These are phyloP conservation scores for Pecoramyces ruminantium DNA, from an alignment of 192 early-diverging fungal species.

Conservation along the genomic window DNA sequence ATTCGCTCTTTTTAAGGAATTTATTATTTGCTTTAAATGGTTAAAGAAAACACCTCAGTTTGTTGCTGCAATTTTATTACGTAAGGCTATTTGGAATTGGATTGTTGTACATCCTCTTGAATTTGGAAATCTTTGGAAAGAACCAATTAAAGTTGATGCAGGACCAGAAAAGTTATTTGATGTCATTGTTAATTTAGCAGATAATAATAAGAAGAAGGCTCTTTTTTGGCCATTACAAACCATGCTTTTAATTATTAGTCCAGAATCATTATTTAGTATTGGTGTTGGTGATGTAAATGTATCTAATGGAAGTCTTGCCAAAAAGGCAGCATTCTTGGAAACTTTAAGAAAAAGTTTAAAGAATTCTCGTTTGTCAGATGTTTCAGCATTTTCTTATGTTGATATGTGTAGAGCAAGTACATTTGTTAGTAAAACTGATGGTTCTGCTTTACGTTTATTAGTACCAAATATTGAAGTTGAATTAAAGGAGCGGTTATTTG, in stretches of 20 bases:
- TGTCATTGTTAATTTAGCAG: conserved; percentile 40
- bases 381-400: conserved; percentile 51
- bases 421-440: conserved; percentile 42
- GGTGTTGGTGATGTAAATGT: conserved; percentile 12
- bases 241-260: conserved; percentile 70
- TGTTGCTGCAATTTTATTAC: conserved; percentile 52
- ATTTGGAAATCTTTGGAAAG: conserved; percentile 58
- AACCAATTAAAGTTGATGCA: conserved; percentile 34
- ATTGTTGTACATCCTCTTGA: conserved; percentile 72
- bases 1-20: conserved; percentile 1
- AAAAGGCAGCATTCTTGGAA: conserved; percentile 26
- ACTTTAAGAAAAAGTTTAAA: conserved; percentile 29
- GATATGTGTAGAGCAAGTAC: conserved; percentile 58
- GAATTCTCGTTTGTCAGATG: conserved; percentile 36
- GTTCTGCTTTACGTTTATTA: conserved; percentile 37
- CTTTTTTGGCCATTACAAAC: conserved; percentile 78
- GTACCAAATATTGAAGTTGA: conserved; percentile 60
- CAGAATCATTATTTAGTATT: conserved; percentile 52
- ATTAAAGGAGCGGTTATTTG: conserved; percentile 51
- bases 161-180: conserved; percentile 62
- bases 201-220: conserved; percentile 43
- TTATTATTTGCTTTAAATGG: not conserved
- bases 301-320: not conserved
- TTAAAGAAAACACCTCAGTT: conserved; percentile 39
- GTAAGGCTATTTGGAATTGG: conserved; percentile 82